Percentiles rank a stretch among this genome's conserved stretches.
phyloP scores from a whole-genome alignment of 768 basidiomycete genomes.

The Botryobasidium botryosum region DNA sequence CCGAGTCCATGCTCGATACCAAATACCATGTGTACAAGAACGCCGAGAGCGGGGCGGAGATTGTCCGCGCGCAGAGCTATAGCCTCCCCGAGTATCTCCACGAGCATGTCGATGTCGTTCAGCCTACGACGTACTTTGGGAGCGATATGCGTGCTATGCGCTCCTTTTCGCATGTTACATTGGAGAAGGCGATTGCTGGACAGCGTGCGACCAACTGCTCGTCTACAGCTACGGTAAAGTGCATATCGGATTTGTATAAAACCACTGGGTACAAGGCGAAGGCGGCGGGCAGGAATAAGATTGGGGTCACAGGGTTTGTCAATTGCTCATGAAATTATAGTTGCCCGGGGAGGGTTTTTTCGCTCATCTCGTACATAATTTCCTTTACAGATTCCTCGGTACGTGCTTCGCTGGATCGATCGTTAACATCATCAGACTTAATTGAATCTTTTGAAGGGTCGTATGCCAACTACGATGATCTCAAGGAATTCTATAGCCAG shows the following conservation, averaged over 20 bases:
- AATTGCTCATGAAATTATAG: background rate
- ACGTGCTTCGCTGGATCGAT: no score
- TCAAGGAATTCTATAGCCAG: constrained; percentile 4
- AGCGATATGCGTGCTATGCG: no score
- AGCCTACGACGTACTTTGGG: constrained; percentile 55
- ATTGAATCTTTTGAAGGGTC: no score
- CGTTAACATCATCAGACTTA: no score
- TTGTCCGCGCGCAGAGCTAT: constrained; percentile 25
- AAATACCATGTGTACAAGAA: constrained; percentile 4
- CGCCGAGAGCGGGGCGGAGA: background rate
- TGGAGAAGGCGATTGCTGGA: no score
- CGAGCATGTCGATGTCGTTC: constrained; percentile 37
- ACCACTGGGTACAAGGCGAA: no score
- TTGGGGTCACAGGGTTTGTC: constrained; percentile 6
- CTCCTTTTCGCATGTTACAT: no score
- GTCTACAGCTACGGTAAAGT: no score
- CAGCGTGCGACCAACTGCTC: no score
- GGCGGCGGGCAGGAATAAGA: constrained; percentile 13
- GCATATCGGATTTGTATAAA: no score
- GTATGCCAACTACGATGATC: constrained; percentile 6
- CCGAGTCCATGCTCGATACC: constrained; percentile 1
- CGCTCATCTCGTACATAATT: no score
- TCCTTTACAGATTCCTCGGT: no score
- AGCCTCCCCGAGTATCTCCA: constrained; percentile 39
- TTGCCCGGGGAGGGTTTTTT: background rate